Conservation (phyloP, 768 basidiomycete species). For the Tylopilus plumbeoviolaceoides region DNA sequence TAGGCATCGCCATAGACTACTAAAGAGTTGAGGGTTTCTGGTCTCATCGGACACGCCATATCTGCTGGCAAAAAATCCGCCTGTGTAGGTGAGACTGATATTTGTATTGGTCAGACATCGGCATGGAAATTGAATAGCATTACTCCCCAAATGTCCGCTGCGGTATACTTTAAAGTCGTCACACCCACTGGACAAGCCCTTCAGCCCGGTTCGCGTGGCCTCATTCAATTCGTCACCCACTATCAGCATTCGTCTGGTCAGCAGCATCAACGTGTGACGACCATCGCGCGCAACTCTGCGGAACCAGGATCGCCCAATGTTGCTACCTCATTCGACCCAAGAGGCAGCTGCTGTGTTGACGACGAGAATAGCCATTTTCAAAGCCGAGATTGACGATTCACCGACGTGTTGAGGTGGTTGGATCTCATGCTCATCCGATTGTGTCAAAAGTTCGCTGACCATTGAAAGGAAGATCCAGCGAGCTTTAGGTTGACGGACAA, state of each 20-base stretch:
- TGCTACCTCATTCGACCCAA: conserved; percentile 93
- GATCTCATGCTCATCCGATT: too few relatives aligned
- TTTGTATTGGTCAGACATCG: too few relatives aligned
- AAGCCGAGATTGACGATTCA: too few relatives aligned
- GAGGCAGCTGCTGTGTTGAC: conserved; percentile 97
- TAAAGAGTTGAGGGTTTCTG: conserved; percentile 97
- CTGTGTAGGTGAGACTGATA: conserved; percentile 98
- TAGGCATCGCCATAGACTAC: too few relatives aligned
- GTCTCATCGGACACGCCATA: conserved; percentile 95
- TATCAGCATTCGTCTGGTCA: conserved; percentile 97
- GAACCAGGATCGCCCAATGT: conserved; percentile 93
- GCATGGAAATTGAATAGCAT: too few relatives aligned
- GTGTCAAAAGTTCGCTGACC: conserved; percentile 98
- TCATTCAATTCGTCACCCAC: conserved; percentile 98
- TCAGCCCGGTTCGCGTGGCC: conserved; percentile 83
- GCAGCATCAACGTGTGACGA: conserved; percentile 93
- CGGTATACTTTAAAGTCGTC: too few relatives aligned
- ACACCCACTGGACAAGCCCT: conserved; percentile 93
- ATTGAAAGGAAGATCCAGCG: conserved; percentile 92
- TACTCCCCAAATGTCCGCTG: too few relatives aligned
- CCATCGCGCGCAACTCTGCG: conserved; percentile 95
- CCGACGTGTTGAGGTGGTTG: too few relatives aligned
- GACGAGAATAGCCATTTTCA: conserved; percentile 98
- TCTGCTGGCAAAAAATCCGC: conserved; percentile 95
- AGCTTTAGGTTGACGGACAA: conserved; percentile 93